Evolutionary conservation across 768 basidiomycete genomes (phyloP), one percentile per base, ranked within the genome.

Genomic region (Russula vinacea): DNA sequence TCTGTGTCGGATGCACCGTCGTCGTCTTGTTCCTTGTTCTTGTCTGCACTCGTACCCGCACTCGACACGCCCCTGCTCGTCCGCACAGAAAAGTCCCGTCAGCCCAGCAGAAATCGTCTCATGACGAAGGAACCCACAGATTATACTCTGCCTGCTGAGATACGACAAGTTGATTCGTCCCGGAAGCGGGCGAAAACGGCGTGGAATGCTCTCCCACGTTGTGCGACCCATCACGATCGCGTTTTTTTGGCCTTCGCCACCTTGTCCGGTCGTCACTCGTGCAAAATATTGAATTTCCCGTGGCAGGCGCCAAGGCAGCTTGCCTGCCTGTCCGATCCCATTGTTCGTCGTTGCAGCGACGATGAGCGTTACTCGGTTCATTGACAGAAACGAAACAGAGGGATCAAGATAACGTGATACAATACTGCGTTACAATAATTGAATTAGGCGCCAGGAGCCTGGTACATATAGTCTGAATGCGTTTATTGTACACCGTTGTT

Each of bases 191-290:
- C 90, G 81, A 76, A 89, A 90, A 73, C 86, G 90, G 22, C 72
- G 67, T 9, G 97, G 96, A 60, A 99, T 98, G 73, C 92, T 92
- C 76, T 98, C 94, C 97, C 97, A 99, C 16, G 94, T 96, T 71
- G 91, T 94, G 61, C 96, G 82, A 14, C 97, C 97, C 96, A 99
- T 98, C 60, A 98, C 78, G 22, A 98, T 88, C 1, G 83, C 85
- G 75, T 98, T 98, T 62, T 73, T 77, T 51, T 71, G 73, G 52
- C 29, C 45, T 24, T 49, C 26, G 19, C 24, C 54, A 7, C 86
- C 84, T 37, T 85, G 83, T 44, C 74, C 76, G 7, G 84, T 83
- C 37, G 91, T 91, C 73, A 88, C 86, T 58, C 83, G 80, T n/a
- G 88, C 86, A 73, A 99, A 99, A 75, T 96, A 97, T 56, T 88